Conservation (phyloP, 2,329 filamentous ascomycete genomes). For the Trichoderma atrobrunneum region DNA sequence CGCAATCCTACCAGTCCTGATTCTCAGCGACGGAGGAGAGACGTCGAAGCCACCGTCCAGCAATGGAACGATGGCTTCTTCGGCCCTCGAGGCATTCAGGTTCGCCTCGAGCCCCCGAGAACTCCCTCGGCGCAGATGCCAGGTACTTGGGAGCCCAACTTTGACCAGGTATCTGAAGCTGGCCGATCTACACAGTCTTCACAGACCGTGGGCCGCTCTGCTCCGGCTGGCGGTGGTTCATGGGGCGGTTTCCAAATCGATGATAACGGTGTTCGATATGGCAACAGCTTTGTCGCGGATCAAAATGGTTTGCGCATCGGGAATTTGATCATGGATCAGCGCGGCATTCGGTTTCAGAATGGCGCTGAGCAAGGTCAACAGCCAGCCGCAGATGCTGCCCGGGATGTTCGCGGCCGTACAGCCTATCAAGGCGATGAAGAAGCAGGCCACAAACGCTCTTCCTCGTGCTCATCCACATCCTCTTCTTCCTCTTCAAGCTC, state of each 20-base stretch:
- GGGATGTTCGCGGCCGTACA: constrained; percentile 1
- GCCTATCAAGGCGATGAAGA: constrained; percentile 15
- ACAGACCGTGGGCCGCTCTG: background rate
- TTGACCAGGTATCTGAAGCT: constrained; percentile 2
- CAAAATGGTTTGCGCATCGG: constrained; percentile 47
- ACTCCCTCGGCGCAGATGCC: constrained; percentile 26
- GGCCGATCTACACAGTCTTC: background rate
- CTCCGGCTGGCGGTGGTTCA: constrained; percentile 10
- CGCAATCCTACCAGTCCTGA: constrained; percentile 16
- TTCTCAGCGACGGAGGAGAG: constrained; percentile 27
- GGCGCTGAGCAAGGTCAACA: background rate
- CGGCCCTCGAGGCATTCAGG: constrained; percentile 45
- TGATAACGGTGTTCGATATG: constrained; percentile 43
- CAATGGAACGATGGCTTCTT: constrained; percentile 61
- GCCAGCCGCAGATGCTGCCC: background rate
- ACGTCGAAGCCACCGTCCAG: constrained; percentile 41
- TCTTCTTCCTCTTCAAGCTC: constrained; percentile 37
- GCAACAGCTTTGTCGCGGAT: constrained; percentile 44
- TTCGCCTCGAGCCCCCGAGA: constrained; percentile 33
- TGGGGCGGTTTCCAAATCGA: constrained; percentile 41
- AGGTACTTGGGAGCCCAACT: constrained; percentile 25
- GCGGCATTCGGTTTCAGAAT: constrained; percentile 34
- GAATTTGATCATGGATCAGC: constrained; percentile 41
- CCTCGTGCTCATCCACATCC: constrained; percentile 35
- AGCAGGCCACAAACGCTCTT: constrained; percentile 29